Base-by-base conservation (phyloP, 2,329 filamentous ascomycete species). In the Drechslerella dactyloides region DNA sequence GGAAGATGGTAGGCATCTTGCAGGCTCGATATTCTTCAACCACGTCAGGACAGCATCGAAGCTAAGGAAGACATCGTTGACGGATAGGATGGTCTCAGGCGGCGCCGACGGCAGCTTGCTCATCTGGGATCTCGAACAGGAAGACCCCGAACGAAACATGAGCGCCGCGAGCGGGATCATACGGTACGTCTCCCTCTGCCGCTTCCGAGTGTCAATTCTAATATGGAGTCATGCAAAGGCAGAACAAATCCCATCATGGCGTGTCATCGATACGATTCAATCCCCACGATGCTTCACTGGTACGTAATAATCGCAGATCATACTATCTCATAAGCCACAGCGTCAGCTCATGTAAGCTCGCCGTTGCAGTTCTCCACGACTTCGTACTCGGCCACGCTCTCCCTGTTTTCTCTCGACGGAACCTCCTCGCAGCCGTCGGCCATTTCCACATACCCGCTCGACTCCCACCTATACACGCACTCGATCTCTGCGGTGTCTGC, bases 241-340 rank as follows among this genome's bases (percentile, higher is more conserved):
- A 65, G 13, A 60, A 72, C 17, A 44, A 51, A 30, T 40, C 68
- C 3, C 23, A 23, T 10, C 68, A 72, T 23, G 68, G 68, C 6
- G 40, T 72, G 21, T 65, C 68, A 8, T 72, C 68, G 10, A 56
- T 65, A 48, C 64, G 55, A 15, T 72, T 72, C 33, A 72, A 72
- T 33, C 68, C 68, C 35, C 68, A 72, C 24, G 57, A 72, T 24
- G 42, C 50, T 5, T 60, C 53, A 8, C 60, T 72, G n/a, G 68
- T 72, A 72, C n/a, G 68, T 27, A 7, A 23, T 13, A 8, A 27
- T 30, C 46, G n/a, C n/a, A n/a, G n/a, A n/a, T n/a, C n/a, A n/a
- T n/a, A n/a, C n/a, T n/a, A n/a, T 2, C 19, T 37, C 21, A 2
- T 46, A 48, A 2, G n/a, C 17, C 42, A 17, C 23, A 19, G 13